phyloP scores from a whole-genome alignment of 1,139 yeast species.

The Yamadazyma pseudoaaseri region DNA sequence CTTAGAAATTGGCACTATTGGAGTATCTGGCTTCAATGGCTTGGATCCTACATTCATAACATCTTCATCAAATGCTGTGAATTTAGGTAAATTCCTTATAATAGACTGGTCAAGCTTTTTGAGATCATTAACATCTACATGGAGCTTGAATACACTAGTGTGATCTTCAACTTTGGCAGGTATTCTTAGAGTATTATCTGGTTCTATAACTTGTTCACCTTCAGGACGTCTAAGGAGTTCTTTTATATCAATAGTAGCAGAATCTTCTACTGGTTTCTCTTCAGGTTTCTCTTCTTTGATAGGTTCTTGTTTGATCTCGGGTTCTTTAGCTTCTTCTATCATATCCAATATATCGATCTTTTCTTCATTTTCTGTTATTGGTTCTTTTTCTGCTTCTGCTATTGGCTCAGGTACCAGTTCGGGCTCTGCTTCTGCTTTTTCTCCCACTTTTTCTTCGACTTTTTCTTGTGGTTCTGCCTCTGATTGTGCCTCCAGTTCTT shows the following conservation, averaged over 20 bases:
- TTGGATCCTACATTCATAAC: conserved; percentile 15
- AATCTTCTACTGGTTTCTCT: conserved; percentile 6
- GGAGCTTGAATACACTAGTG: conserved; percentile 55
- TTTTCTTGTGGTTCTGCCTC: conserved; percentile 8
- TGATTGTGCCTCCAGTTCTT: conserved; percentile 9
- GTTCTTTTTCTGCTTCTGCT: conserved; percentile 10
- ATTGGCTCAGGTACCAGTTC: conserved; percentile 11
- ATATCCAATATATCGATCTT: conserved; percentile 6
- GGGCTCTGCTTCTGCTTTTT: conserved; percentile 8
- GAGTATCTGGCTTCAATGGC: conserved; percentile 22
- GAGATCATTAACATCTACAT: conserved; percentile 50
- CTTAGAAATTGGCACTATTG: conserved; percentile 48
- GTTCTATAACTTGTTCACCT: conserved; percentile 4
- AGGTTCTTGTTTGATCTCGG: conserved; percentile 4
- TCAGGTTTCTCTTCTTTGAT: neutral
- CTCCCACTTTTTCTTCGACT: conserved; percentile 8
- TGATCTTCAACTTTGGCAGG: conserved; percentile 13
- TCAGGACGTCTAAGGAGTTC: conserved; percentile 10
- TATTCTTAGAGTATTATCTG: conserved; percentile 1
- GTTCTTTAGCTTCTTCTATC: conserved; percentile 1
- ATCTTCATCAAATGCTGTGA: conserved; percentile 47
- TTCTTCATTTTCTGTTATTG: conserved; percentile 7
- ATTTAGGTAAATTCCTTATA: conserved; percentile 53
- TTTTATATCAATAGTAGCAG: conserved; percentile 14
- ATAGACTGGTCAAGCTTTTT: conserved; percentile 55